These are phyloP conservation scores for Seiridium unicorne DNA, from an alignment of 2,329 filamentous ascomycete species.

Conservation along the genomic window DNA sequence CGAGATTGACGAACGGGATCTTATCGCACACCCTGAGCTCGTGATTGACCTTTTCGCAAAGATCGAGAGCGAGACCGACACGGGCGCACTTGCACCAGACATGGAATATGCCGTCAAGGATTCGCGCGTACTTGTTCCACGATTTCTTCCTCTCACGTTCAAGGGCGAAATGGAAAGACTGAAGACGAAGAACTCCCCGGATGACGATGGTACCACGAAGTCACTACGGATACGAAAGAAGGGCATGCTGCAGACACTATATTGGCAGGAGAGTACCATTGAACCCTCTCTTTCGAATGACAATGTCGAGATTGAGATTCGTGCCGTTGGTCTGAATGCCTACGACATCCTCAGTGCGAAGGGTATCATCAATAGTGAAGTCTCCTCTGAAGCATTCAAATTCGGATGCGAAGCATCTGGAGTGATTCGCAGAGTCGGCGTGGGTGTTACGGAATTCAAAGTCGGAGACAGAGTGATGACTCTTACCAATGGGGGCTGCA, in stretches of 20 bases:
- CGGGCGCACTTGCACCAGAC: background rate
- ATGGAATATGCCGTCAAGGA: background rate
- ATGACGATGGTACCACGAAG: background rate
- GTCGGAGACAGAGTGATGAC: conserved; percentile 13
- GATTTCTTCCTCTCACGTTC: background rate
- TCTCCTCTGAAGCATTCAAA: background rate
- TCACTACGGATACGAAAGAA: background rate
- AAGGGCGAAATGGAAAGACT: background rate
- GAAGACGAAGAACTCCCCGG: background rate
- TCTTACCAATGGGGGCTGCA: conserved; percentile 13
- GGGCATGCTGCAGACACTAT: background rate
- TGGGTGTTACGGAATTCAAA: background rate
- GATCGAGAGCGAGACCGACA: background rate
- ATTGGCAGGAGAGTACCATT: background rate
- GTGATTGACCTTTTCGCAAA: background rate
- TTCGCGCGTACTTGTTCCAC: background rate
- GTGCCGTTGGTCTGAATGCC: conserved; percentile 16
- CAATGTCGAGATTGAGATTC: conserved; percentile 11
- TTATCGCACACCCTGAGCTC: background rate
- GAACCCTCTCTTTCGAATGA: too few relatives aligned
- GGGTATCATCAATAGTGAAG: conserved; percentile 13
- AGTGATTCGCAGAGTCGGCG: background rate
- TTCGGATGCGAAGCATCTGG: background rate
- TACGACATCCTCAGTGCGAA: conserved; percentile 16
- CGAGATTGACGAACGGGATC: background rate